phyloP scores from a whole-genome alignment of 257 asterid genomes.

The Capsicum rhomboideum region DNA sequence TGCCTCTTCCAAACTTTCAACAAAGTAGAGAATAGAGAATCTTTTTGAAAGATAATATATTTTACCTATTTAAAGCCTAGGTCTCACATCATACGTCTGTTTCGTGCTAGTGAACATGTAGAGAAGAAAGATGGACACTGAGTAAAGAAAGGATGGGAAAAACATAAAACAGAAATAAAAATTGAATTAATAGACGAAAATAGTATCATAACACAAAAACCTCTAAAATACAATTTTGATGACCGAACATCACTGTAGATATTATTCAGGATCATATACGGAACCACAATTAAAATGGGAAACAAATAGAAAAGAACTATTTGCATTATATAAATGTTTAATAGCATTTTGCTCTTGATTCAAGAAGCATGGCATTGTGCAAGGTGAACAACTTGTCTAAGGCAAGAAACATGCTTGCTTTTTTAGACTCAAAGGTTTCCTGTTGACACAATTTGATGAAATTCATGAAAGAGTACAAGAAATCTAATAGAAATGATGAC shows the following conservation, averaged over 20 bases:
- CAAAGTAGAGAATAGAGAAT: neutral
- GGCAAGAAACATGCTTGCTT: conserved; percentile 71
- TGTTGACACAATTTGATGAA: conserved; percentile 10
- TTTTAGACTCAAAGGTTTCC: conserved; percentile 84
- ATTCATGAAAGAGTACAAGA: neutral
- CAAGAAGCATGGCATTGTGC: conserved; percentile 69
- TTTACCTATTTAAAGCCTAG: conserved; percentile 62
- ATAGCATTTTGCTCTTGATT: conserved; percentile 57
- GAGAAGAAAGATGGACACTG: conserved; percentile 49
- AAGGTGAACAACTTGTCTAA: conserved; percentile 69
- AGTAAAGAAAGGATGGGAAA: conserved; percentile 50
- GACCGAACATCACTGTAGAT: too few species aligned
- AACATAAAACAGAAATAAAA: too few species aligned
- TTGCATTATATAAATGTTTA: too few species aligned
- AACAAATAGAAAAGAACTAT: too few species aligned
- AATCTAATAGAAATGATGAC: neutral
- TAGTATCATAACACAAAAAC: too few species aligned
- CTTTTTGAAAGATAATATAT: neutral
- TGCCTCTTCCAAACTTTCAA: neutral
- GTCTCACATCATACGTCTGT: conserved; percentile 65
- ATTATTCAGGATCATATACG: too few species aligned
- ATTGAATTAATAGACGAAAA: too few species aligned
- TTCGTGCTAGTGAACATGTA: conserved; percentile 81
- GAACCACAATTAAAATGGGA: too few species aligned
- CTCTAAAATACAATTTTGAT: too few species aligned